phyloP scores from a whole-genome alignment of 2,329 filamentous ascomycete species.

The Diplodia corticola region DNA sequence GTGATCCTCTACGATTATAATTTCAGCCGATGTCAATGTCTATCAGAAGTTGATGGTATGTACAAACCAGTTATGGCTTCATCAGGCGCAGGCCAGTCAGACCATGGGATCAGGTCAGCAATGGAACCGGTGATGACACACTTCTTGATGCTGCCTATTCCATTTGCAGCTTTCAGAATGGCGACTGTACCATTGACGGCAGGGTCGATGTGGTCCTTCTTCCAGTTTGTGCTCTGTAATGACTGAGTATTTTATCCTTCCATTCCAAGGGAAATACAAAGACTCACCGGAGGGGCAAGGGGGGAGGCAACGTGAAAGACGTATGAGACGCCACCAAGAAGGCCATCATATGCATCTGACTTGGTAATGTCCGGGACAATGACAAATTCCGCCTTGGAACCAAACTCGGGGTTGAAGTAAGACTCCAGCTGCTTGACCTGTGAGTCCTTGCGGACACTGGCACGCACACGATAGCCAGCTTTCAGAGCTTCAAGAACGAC shows the following conservation, averaged over 20 bases:
- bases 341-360: constrained; percentile 25
- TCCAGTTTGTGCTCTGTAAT: constrained; percentile 21
- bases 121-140: constrained; percentile 32
- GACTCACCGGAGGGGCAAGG: constrained; percentile 25
- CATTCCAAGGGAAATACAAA: neutral
- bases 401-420: constrained; percentile 23
- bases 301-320: constrained; percentile 36
- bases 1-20: constrained; percentile 9
- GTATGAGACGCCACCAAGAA: constrained; percentile 30
- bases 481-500: constrained; percentile 19
- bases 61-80: neutral
- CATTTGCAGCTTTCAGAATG: constrained; percentile 30
- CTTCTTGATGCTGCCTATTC: constrained; percentile 29
- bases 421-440: constrained; percentile 25
- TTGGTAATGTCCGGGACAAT: constrained; percentile 26
- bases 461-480: constrained; percentile 23
- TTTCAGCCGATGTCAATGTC: neutral
- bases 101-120: constrained; percentile 26
- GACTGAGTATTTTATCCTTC: neutral
- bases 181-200: constrained; percentile 31
- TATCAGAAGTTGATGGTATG: neutral
- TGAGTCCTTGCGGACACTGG: constrained; percentile 23
- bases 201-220: constrained; percentile 31
- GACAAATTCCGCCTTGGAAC: constrained; percentile 24
- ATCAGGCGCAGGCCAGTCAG: neutral